Conservation (phyloP, 345 rosid genomes). For the Populus simonii region DNA sequence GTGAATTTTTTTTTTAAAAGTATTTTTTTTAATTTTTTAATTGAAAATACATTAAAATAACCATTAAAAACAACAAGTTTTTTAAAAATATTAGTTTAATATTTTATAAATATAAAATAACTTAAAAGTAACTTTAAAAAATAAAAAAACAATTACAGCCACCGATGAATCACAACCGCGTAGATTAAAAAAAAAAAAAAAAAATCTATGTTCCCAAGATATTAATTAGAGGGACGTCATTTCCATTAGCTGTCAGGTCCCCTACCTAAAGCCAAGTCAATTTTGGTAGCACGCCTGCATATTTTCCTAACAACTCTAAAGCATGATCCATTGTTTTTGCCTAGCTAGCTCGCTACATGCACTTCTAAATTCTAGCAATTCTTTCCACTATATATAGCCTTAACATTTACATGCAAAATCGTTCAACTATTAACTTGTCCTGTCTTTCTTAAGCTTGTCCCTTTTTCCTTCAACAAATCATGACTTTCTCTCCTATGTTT, state of each 20-base stretch:
- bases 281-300: background rate
- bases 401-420: background rate
- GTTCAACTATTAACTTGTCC: background rate
- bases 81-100: no score
- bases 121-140: no score
- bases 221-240: background rate
- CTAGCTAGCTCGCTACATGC: background rate
- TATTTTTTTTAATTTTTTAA: no score
- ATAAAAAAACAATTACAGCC: no score
- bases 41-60: no score
- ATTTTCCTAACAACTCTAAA: background rate
- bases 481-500: background rate
- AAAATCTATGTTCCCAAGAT: background rate
- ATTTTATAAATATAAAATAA: no score
- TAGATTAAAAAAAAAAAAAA: background rate
- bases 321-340: background rate
- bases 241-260: background rate
- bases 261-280: background rate
- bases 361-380: background rate
- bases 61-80: no score
- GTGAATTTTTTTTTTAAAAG: no score
- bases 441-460: background rate
- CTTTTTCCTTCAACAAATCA: background rate
- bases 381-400: background rate
- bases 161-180: background rate